Conservation (phyloP, 768 basidiomycete species). For the Suillus subalutaceus region DNA sequence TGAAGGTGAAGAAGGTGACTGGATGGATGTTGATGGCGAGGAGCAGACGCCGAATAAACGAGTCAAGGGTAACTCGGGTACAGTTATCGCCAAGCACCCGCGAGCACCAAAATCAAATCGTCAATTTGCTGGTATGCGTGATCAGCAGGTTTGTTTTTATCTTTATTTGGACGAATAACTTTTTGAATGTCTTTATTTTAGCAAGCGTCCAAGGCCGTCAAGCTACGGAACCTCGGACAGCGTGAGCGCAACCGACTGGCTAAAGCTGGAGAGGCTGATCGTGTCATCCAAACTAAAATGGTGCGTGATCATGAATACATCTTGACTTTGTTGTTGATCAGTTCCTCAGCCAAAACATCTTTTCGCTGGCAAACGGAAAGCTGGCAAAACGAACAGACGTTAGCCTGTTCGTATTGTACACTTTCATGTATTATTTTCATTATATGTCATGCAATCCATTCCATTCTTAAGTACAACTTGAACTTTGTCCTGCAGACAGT, state of each 20-base stretch:
- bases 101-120: slow-evolving; percentile 73
- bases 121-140: slow-evolving; percentile 77
- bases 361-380: slow-evolving; percentile 80
- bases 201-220: slow-evolving; percentile 81
- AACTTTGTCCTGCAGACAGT: slow-evolving; percentile 2
- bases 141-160: slow-evolving; percentile 57
- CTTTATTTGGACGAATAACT: slow-evolving; percentile 8
- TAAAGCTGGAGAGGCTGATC: slow-evolving; percentile 89
- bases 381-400: slow-evolving; percentile 76
- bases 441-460: slow-evolving; percentile 14
- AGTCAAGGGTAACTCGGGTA: slow-evolving; percentile 63
- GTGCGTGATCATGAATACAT: slow-evolving; percentile 42
- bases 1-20: slow-evolving; percentile 48
- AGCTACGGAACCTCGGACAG: slow-evolving; percentile 85
- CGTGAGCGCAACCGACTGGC: slow-evolving; percentile 86
- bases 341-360: slow-evolving; percentile 75
- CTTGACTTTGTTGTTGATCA: slow-evolving; percentile 4
- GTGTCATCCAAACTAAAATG: slow-evolving; percentile 82
- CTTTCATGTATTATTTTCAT: slow-evolving; percentile 4
- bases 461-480: slow-evolving; percentile 18
- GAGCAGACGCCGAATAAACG: slow-evolving; percentile 58
- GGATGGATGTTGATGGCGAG: slow-evolving; percentile 58
- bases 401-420: background rate
- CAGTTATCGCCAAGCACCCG: slow-evolving; percentile 48
- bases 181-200: slow-evolving; percentile 30